Percentiles rank a stretch among this genome's conserved stretches.
These are phyloP conservation scores for Bisporella sp. DNA, from an alignment of 2,329 filamentous ascomycete genomes.

Conservation along the genomic window DNA sequence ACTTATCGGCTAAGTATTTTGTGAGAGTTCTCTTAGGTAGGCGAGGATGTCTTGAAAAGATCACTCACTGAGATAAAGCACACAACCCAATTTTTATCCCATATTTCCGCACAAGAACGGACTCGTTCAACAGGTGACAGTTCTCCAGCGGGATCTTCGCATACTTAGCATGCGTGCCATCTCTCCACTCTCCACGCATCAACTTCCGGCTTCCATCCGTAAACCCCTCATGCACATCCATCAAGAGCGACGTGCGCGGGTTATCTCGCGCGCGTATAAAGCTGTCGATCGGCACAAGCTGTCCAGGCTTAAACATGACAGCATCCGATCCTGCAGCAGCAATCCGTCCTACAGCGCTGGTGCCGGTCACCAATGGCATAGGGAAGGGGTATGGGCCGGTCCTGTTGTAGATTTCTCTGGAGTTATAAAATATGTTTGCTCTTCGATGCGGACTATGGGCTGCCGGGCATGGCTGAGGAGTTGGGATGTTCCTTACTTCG, in stretches of 20 bases:
- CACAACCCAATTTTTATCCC: constrained; percentile 33
- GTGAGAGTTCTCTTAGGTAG: too few species aligned
- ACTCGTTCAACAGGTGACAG: constrained; percentile 27
- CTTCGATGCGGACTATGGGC: constrained; percentile 32
- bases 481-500: constrained; percentile 25
- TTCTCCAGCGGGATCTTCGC: constrained; percentile 31
- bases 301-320: constrained; percentile 22
- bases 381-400: constrained; percentile 23
- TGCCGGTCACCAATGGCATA: constrained; percentile 24
- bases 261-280: constrained; percentile 31
- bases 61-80: constrained; percentile 25
- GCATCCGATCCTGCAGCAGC: constrained; percentile 28
- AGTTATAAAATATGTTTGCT: constrained; percentile 31
- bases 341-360: constrained; percentile 28
- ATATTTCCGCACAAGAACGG: constrained; percentile 23
- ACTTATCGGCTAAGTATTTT: too few species aligned
- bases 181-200: constrained; percentile 27
- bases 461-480: constrained; percentile 29
- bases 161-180: constrained; percentile 29
- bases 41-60: too few species aligned
- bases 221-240: constrained; percentile 25
- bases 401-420: constrained; percentile 32
- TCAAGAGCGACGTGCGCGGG: constrained; percentile 21
- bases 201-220: constrained; percentile 25
- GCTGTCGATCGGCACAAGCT: constrained; percentile 30